A percentile compares a stretch with the other conserved stretches of the same genome.
Evolutionary conservation across 2,329 filamentous ascomycete species (phyloP).

Genomic region (Metarhizium rileyi): DNA sequence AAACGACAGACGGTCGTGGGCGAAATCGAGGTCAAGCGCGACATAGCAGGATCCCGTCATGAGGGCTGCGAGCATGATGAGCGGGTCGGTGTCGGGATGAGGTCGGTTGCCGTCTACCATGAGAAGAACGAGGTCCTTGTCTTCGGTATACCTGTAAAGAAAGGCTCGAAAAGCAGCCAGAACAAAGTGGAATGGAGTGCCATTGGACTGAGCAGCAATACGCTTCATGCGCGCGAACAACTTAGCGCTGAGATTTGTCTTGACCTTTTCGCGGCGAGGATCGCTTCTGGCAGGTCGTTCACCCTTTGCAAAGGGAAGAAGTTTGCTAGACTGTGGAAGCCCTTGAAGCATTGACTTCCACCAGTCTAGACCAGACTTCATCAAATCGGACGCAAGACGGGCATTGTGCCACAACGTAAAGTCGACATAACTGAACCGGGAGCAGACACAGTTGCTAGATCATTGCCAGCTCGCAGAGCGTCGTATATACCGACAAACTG

Average conservation of each 20-base stretch:
- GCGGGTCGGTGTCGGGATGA: conserved; percentile 14
- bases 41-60: conserved; percentile 16
- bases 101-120: conserved; percentile 17
- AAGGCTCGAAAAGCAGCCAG: conserved; percentile 17
- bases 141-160: conserved; percentile 15
- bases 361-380: conserved; percentile 16
- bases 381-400: conserved; percentile 13
- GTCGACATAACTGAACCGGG: conserved; percentile 15
- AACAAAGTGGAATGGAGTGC: conserved; percentile 17
- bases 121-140: conserved; percentile 15
- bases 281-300: conserved; percentile 12
- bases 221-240: conserved; percentile 17
- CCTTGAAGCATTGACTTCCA: conserved; percentile 14
- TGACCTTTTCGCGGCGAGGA: conserved; percentile 11
- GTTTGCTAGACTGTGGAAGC: conserved; percentile 11
- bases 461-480: conserved; percentile 10
- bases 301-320: conserved; percentile 15
- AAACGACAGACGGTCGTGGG: conserved; percentile 15
- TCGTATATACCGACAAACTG: conserved; percentile 15
- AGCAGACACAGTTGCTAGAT: conserved; percentile 12
- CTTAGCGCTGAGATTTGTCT: conserved; percentile 13
- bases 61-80: conserved; percentile 13
- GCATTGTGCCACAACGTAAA: conserved; percentile 18
- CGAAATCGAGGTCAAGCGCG: conserved; percentile 17
- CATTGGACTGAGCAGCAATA: conserved; percentile 12